Conservation (phyloP, 495 filamentous ascomycete species). For the Neurospora sp. region DNA sequence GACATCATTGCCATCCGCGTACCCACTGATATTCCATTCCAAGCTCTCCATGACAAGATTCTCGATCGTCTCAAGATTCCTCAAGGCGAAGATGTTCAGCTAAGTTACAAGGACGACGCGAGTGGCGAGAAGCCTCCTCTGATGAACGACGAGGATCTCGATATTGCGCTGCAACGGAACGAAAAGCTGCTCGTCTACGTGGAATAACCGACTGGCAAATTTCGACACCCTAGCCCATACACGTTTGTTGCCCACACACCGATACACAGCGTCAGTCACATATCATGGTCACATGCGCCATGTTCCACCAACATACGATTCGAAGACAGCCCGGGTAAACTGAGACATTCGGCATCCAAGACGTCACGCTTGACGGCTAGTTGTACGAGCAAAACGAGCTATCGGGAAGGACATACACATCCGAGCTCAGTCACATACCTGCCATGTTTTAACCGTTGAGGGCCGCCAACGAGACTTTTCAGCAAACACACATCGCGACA, state of each 20-base stretch:
- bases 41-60: constrained; percentile 72
- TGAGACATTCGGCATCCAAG: neutral
- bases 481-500: neutral
- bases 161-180: constrained; percentile 69
- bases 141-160: constrained; percentile 68
- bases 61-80: constrained; percentile 63
- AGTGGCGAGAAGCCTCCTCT: constrained; percentile 64
- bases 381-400: neutral
- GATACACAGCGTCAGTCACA: neutral
- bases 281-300: neutral
- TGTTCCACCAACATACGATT: neutral
- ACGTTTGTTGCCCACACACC: neutral
- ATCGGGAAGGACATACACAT: neutral
- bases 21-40: constrained; percentile 65
- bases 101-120: constrained; percentile 82
- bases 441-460: neutral
- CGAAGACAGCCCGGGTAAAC: neutral
- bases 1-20: constrained; percentile 87
- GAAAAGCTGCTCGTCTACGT: constrained; percentile 79
- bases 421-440: neutral
- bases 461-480: neutral
- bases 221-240: neutral
- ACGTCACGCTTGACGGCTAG: neutral
- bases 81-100: constrained; percentile 51
- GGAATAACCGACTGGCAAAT: constrained; percentile 22